Conservation (phyloP, 257 asterid genomes). For the Scutellaria barbata region DNA sequence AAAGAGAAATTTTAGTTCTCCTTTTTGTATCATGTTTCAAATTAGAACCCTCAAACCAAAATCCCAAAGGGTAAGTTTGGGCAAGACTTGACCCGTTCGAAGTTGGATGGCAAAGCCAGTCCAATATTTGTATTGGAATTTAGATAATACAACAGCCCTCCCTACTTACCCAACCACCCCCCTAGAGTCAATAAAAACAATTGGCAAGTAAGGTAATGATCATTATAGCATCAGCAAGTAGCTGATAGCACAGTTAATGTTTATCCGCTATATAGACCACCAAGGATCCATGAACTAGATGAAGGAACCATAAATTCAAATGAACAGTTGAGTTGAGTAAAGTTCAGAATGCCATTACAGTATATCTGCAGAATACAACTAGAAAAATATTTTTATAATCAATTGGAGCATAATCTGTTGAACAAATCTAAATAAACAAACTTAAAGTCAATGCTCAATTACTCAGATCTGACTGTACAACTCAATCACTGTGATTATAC, state of each 20-base stretch:
- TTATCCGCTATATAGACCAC: background rate
- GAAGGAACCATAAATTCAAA: background rate
- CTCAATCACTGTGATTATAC: background rate
- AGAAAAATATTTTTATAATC: slow-evolving; percentile 3
- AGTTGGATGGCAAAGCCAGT: too few species aligned
- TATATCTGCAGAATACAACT: slow-evolving; percentile 4
- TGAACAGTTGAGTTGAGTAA: slow-evolving; percentile 2
- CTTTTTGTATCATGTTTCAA: slow-evolving; percentile 3
- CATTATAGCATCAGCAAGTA: background rate
- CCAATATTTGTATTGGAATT: too few species aligned
- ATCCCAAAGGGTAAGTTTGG: background rate
- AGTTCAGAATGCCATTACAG: background rate
- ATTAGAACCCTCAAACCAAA: background rate
- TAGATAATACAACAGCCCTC: too few species aligned
- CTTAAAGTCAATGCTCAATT: background rate
- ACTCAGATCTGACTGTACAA: background rate
- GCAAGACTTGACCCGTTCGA: too few species aligned
- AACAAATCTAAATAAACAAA: background rate
- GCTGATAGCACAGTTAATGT: background rate
- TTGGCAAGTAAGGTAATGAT: background rate
- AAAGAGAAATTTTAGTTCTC: background rate
- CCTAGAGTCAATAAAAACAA: background rate
- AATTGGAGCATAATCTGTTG: background rate
- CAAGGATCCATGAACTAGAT: background rate
- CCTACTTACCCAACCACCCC: too few species aligned